Evolutionary conservation across 1,284 basidiomycete species (phyloP), one percentile per base, ranked within the genome.

Genomic region (Peniophora sp.): DNA sequence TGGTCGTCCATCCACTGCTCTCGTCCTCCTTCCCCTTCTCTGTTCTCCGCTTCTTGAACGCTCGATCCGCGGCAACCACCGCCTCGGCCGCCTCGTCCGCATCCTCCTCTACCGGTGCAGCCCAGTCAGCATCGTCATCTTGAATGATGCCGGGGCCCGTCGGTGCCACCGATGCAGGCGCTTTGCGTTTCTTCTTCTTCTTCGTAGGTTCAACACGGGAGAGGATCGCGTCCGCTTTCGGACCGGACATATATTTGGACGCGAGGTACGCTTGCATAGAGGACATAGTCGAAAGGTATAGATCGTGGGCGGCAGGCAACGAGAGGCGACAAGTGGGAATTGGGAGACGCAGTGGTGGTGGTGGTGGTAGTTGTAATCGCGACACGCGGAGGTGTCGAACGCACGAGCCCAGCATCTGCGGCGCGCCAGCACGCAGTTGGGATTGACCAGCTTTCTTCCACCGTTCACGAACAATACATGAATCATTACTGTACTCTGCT

Each of bases 211-310:
- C 76, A 0, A 76, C 68, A 46, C 80, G 78, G 3, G 92, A 74
- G 3, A 98, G 78, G 57, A 99, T 97, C 14, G 93, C 94, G 58
- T 98, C 96, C 3, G 95, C 94, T 65, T 97, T 99, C 0, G 92
- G 85, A 0, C 96, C 96, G 5, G 94, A 89, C 91, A 98, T 97
- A 70, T 99, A 99, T 58, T 88, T 89, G 56, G 84, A 78, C 1
- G 88, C 88, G 3, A 91, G 76, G 62, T 91, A 91, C 8, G 85
- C 72, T 63, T 90, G 80, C 68, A 88, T 78, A 42, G 57, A 61
- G 52, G 61, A 48, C 55, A 59, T 55, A 35, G 27, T 49, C 48
- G 45, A 18, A 41, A 41, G 27, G 6, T 32, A 32, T n/a, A n/a
- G n/a, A 12, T 32, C 5, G 12, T 6, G 27, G 12, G 27, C 27